Base-by-base conservation (phyloP, 306 rosid species). In the Trifolium pratense region DNA sequence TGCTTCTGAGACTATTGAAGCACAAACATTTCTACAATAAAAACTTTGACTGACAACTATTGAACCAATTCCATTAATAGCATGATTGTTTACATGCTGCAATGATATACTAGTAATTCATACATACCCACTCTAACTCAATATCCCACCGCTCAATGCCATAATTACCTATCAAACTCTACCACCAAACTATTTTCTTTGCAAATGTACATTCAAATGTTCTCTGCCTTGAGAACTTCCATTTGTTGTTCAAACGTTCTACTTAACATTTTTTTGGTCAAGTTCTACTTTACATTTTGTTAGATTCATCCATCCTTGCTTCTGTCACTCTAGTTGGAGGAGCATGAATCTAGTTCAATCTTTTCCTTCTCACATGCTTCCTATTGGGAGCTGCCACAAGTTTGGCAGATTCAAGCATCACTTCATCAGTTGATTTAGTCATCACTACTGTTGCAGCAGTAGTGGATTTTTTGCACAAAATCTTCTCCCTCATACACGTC, bases 401-500 rank as follows among this genome's bases (percentile, higher is more conserved):
- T 25, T 57, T 57, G 63, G 63, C 17, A 25, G 10, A 57, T 12
- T 57, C 63, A 57, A 57, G 36, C 36, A 57, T 25, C 17, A 16
- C 23, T 49, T 16, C 56, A n/a, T 49, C 56, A 49, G 56, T 8
- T 55, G 43, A 37, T 74, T 78, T 16, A 23, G 13, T 23, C 36
- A 57, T 57, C 37, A 17, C 16, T 74, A 31, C 64, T 26, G 75
- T 53, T 46, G 68, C 66, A 1, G 7, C 36, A 21, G 83, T 20
- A 72, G 81, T 75, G 39, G 76, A 51, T 25, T 62, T 57, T 9
- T 57, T 81, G 68, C 73, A 68, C 16, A 53, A 40, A 70, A 40
- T 73, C 25, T 85, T 88, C 83, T 42, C 86, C 74, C 87, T 80
- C 48, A 85, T 86, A 37, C 85, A 86, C 78, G 68, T 82, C 70